These are phyloP conservation scores for Hypholoma fasciculare DNA, from an alignment of 768 basidiomycete genomes.

Conservation along the genomic window DNA sequence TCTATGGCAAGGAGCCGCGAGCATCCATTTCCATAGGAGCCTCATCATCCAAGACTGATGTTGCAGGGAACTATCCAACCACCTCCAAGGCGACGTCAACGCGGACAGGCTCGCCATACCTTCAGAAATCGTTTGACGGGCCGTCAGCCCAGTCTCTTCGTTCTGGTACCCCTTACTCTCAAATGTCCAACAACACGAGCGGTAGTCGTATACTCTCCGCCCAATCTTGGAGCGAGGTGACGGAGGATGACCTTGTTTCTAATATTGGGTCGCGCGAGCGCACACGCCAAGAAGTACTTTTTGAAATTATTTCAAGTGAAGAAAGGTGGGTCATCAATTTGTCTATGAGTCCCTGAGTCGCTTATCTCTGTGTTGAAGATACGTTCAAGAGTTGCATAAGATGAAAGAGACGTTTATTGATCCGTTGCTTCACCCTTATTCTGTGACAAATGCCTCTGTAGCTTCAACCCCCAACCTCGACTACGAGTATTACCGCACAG, in stretches of 20 bases:
- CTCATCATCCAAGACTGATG: slow-evolving; percentile 64
- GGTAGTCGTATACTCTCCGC: slow-evolving; percentile 77
- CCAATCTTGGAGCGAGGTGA: slow-evolving; percentile 90
- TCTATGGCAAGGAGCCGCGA: slow-evolving; percentile 71
- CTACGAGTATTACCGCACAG: slow-evolving; percentile 70
- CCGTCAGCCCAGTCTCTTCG: slow-evolving; percentile 68
- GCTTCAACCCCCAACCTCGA: slow-evolving; percentile 61
- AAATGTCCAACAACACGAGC: slow-evolving; percentile 62
- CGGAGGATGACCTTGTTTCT: slow-evolving; percentile 90
- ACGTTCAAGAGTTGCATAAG: slow-evolving; percentile 85
- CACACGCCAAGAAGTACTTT: slow-evolving; percentile 93
- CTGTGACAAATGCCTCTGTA: slow-evolving; percentile 42
- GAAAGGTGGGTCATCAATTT: slow-evolving; percentile 63
- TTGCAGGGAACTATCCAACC: slow-evolving; percentile 40
- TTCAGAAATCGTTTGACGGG: slow-evolving; percentile 47
- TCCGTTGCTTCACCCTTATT: slow-evolving; percentile 84
- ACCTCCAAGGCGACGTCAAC: slow-evolving; percentile 56
- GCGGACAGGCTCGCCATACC: slow-evolving; percentile 64
- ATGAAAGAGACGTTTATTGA: slow-evolving; percentile 95
- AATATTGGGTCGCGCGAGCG: slow-evolving; percentile 93
- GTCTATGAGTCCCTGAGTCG: slow-evolving; percentile 1
- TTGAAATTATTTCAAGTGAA: slow-evolving; percentile 96
- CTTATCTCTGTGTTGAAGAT: slow-evolving; percentile 50
- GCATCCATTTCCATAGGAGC: slow-evolving; percentile 65
- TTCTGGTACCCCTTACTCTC: slow-evolving; percentile 80